Base-by-base conservation (phyloP, 495 filamentous ascomycete species). In the Parathielavia hyrcaniae region DNA sequence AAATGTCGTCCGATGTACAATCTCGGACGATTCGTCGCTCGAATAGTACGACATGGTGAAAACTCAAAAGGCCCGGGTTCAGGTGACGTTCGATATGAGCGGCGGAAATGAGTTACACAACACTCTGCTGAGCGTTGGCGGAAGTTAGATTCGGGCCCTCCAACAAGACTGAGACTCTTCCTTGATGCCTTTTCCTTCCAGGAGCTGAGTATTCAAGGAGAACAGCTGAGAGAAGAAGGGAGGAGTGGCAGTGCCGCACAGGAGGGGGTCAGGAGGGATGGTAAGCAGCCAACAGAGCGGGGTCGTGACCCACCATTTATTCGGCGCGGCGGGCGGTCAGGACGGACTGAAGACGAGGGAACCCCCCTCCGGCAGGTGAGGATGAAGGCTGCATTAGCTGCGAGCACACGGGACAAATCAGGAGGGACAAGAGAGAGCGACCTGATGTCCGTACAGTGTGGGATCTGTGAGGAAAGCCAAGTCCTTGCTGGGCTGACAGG, bases 231-330 rank as follows among this genome's bases (percentile, higher is more conserved):
- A 51, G 32, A 35, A 30, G 41, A 30, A 46, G 48, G 40, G 39
- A 53, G 43, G 59, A 59, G n/a, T 16, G 39, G 40, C 43, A 40
- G 59, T 23, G 57, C 47, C 30, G 57, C 49, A 41, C 39, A 41
- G 61, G 58, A 60, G 53, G 68, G 66, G 69, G 66, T 69, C 64
- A 69, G 67, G 59, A 68, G 64, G 61, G 62, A 68, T 58, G 50
- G 66, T 62, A 50, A 65, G 61, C 65, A 57, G 58, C 52, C 58
- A 62, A 53, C 62, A 55, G 58, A 64, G 68, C 64, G 68, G 68
- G 59, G 69, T 63, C 64, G 65, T 64, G 67, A 67, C 65, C 67
- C 65, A 68, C 65, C 69, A 64, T 68, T 68, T 69, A 66, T 66
- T 66, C 61, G 61, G 60, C 47, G 62, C 40, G 56, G 53, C 46